These are phyloP conservation scores for Cucurbitaria berberidis DNA, from an alignment of 2,329 filamentous ascomycete species.

Conservation along the genomic window DNA sequence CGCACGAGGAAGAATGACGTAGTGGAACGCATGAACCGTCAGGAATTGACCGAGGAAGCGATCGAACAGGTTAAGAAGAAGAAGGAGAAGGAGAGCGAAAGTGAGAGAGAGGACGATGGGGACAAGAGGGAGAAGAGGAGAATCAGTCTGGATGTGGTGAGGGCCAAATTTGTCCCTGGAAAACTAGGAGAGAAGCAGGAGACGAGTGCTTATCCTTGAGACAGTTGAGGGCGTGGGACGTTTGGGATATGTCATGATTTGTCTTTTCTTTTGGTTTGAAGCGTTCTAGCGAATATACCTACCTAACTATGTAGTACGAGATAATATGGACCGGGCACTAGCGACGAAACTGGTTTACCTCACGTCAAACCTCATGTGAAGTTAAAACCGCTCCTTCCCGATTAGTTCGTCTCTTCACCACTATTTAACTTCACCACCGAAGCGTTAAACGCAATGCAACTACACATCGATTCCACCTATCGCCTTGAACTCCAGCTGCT, in stretches of 20 bases:
- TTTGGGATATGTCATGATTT: not conserved
- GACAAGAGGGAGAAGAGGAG: conserved; percentile 25
- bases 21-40: conserved; percentile 74
- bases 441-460: not conserved
- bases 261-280: conserved; percentile 2
- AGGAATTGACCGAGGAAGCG: conserved; percentile 73
- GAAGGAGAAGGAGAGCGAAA: conserved; percentile 48
- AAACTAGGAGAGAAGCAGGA: conserved; percentile 16
- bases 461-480: not conserved
- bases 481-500: not conserved
- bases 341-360: no score
- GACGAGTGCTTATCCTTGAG: conserved; percentile 28
- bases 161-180: not conserved
- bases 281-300: conserved; percentile 26
- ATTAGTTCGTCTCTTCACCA: not conserved
- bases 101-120: conserved; percentile 29
- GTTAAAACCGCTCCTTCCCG: not conserved
- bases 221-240: not conserved
- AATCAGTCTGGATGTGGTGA: conserved; percentile 25
- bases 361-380: no score
- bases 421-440: not conserved
- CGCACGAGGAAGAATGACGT: conserved; percentile 86
- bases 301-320: not conserved
- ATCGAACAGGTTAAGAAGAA: conserved; percentile 63
- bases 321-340: not conserved